A percentile compares a stretch with the other conserved stretches of the same genome.
Evolutionary conservation across 1,284 basidiomycete species (phyloP).

Genomic region (Leccinum griseonigrum): DNA sequence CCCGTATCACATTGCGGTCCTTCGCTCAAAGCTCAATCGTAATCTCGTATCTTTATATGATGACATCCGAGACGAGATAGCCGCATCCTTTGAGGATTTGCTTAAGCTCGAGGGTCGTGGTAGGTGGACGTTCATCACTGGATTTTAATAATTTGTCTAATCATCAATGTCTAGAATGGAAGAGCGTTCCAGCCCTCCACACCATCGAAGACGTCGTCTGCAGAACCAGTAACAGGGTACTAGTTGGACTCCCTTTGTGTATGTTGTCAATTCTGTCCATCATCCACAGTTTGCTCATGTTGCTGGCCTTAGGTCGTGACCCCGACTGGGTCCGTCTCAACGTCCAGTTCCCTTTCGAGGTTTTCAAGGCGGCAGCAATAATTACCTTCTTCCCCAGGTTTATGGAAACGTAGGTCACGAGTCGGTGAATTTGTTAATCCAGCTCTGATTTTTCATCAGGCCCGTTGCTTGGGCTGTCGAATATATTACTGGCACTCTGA

Average conservation of each 20-base stretch:
- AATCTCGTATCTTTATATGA: slow-evolving; percentile 26
- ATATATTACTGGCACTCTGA: not conserved
- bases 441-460: slow-evolving; percentile 1
- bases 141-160: slow-evolving; percentile 13
- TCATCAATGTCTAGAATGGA: slow-evolving; percentile 32
- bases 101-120: slow-evolving; percentile 19
- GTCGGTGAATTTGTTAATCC: not conserved
- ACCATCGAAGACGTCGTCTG: slow-evolving; percentile 29
- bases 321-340: slow-evolving; percentile 36
- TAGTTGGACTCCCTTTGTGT: slow-evolving; percentile 44
- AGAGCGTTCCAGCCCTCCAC: slow-evolving; percentile 18
- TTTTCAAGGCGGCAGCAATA: slow-evolving; percentile 29
- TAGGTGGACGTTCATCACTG: slow-evolving; percentile 3
- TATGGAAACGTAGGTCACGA: slow-evolving; percentile 36
- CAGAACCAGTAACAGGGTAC: slow-evolving; percentile 36
- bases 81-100: slow-evolving; percentile 28
- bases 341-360: slow-evolving; percentile 34
- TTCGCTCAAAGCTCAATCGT: slow-evolving; percentile 32
- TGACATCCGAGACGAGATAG: slow-evolving; percentile 36
- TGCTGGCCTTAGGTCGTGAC: slow-evolving; percentile 35
- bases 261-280: slow-evolving; percentile 1
- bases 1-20: slow-evolving; percentile 28
- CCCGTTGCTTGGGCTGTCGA: slow-evolving; percentile 6
- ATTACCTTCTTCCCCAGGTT: slow-evolving; percentile 39
- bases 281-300: not conserved